Base-by-base conservation (phyloP, 257 asterid genomes). In the Echium plantagineum region DNA sequence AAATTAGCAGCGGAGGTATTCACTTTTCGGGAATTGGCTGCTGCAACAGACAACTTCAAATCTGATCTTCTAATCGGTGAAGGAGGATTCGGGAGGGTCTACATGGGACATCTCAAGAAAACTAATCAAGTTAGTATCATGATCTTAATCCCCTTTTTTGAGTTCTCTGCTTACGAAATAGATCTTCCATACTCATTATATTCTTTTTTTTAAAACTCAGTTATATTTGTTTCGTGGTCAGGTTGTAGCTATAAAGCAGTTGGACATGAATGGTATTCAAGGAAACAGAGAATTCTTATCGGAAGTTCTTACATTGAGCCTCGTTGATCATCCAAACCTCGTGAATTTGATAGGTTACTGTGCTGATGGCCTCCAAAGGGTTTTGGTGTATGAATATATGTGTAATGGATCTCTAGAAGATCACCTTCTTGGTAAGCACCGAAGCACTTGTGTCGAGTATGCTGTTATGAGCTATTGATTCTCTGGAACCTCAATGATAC, bases 351-450 rank as follows among this genome's bases (percentile, higher is more conserved):
- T 85, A 12, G 96, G 96, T 13, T 85, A 90, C 57, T 90, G 97
- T 55, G 94, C 94, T 10, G 95, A 90, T 74, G 97, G 97, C 20
- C 83, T 70, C 22, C 97, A 87, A 65, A 80, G 96, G 67, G 83
- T 90, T 30, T 66, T 90, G 52, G 96, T 87, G 0, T 87, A 81
- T 6, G 91, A 90, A 38, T 90, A 69, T 64, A 74, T 87, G 87
- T 67, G 49, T 10, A 77, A 77, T 24, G 95, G 97, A 66, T 80
- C 96, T 26, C 76, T 90, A 59, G 89, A 83, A 71, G 82, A 85
- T 57, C 96, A 83, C 58, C 84, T 90, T 42, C 75, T 81, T 5
- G 91, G 96, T 85, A 77, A 19, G 68, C 56, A 12, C 49, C 2
- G 16, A 42, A 42, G 3, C 5, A 12, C 4, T 42, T 13, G 13